A percentile compares a stretch with the other conserved stretches of the same genome.
phyloP scores from a whole-genome alignment of 2,329 filamentous ascomycete species.

The Chaetomium olivaceum region DNA sequence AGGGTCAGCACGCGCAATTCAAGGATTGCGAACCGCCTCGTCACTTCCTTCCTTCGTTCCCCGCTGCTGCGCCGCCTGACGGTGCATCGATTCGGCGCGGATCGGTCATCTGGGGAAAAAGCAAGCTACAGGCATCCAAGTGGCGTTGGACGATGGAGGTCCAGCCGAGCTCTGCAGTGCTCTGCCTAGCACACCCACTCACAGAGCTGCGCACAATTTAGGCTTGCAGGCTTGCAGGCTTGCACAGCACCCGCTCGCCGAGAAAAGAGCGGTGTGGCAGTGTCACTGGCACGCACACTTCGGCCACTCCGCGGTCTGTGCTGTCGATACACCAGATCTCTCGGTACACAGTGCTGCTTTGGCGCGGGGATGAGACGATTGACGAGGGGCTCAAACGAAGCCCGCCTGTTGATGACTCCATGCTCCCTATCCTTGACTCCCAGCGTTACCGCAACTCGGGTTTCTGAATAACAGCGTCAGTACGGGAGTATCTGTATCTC shows the following conservation, averaged over 20 bases:
- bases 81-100: background rate
- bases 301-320: conserved; percentile 13
- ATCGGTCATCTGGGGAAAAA: conserved; percentile 12
- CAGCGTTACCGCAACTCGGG: background rate
- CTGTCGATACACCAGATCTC: background rate
- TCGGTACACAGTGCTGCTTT: conserved; percentile 9
- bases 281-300: conserved; percentile 1
- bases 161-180: background rate
- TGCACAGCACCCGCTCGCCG: background rate
- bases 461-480: background rate
- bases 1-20: conserved; percentile 1
- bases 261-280: conserved; percentile 22
- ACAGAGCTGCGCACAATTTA: background rate
- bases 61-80: conserved; percentile 1
- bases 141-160: conserved; percentile 3
- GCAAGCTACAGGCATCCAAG: conserved; percentile 8
- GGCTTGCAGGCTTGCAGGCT: background rate
- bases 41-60: background rate
- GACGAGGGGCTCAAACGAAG: background rate
- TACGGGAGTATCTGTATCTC: no score
- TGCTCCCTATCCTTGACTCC: background rate
- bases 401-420: background rate
- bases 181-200: background rate
- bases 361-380: background rate
- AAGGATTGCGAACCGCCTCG: background rate